These are phyloP conservation scores for Rhodotorula toruloides DNA, from an alignment of 768 basidiomycete genomes.

Conservation along the genomic window DNA sequence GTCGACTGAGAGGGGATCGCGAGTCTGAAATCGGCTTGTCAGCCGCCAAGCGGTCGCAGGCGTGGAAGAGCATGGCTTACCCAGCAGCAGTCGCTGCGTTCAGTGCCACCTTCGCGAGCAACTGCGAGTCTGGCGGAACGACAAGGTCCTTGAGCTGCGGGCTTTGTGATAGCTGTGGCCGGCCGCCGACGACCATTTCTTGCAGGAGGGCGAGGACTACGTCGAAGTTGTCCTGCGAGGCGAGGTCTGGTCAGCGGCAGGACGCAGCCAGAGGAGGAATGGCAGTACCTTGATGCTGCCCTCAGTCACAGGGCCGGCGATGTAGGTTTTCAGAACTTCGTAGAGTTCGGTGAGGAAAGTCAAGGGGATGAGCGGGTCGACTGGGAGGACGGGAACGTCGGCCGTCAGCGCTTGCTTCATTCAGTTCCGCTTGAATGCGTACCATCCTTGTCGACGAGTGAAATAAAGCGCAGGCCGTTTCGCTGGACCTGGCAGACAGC, in stretches of 20 bases:
- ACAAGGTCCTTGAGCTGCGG: slow-evolving; percentile 32
- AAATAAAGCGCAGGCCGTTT: slow-evolving; percentile 15
- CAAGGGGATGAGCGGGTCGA: slow-evolving; percentile 33
- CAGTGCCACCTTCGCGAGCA: slow-evolving; percentile 26
- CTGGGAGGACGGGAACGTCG: not conserved
- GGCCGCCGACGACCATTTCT: slow-evolving; percentile 32
- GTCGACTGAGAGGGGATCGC: slow-evolving; percentile 10
- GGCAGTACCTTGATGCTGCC: slow-evolving; percentile 30
- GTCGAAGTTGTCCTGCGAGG: slow-evolving; percentile 37
- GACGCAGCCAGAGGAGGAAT: not conserved
- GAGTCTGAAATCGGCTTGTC: not conserved
- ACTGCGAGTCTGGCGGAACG: slow-evolving; percentile 19
- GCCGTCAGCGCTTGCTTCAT: too few relatives aligned
- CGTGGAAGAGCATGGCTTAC: not conserved
- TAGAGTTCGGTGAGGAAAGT: slow-evolving; percentile 33
- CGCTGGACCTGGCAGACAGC: slow-evolving; percentile 24
- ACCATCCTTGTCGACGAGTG: slow-evolving; percentile 18
- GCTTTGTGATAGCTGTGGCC: slow-evolving; percentile 23
- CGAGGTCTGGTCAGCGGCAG: too few relatives aligned
- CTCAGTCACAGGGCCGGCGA: slow-evolving; percentile 30
- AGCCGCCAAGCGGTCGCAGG: not conserved
- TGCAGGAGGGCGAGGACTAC: slow-evolving; percentile 34
- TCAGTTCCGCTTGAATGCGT: too few relatives aligned
- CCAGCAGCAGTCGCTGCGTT: slow-evolving; percentile 24
- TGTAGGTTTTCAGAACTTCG: slow-evolving; percentile 25